Conservation (phyloP, 805 yeast genomes). For the Candida jianshihensis region DNA sequence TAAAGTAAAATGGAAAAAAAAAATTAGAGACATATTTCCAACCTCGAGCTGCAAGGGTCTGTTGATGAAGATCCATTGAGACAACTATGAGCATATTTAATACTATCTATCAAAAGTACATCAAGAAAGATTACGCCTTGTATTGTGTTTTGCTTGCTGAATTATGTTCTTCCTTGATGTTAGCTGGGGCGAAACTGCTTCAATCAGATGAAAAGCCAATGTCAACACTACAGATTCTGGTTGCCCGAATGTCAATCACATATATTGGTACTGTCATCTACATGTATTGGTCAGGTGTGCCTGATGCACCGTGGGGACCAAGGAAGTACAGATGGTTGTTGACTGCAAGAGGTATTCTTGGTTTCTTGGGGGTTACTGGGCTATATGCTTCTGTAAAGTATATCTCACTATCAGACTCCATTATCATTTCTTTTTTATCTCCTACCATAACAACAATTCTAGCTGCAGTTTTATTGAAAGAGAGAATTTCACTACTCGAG, state of each 20-base stretch:
- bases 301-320: conserved; percentile 65
- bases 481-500: conserved; percentile 54
- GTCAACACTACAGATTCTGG: conserved; percentile 66
- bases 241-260: conserved; percentile 68
- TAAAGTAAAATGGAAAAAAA: too few species aligned
- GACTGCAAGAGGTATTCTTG: conserved; percentile 56
- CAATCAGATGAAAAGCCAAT: conserved; percentile 56
- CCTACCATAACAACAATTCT: conserved; percentile 67
- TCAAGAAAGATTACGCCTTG: conserved; percentile 1
- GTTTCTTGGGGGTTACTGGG: conserved; percentile 71
- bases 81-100: too few species aligned
- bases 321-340: conserved; percentile 42
- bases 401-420: conserved; percentile 67
- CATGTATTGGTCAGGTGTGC: conserved; percentile 44
- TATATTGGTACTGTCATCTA: conserved; percentile 46
- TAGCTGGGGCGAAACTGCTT: conserved; percentile 59
- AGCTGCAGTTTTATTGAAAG: conserved; percentile 58
- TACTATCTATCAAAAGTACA: background rate
- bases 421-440: conserved; percentile 61
- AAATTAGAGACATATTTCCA: too few species aligned
- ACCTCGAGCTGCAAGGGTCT: too few species aligned
- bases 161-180: conserved; percentile 65
- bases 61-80: too few species aligned
- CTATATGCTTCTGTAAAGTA: conserved; percentile 64
- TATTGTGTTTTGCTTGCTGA: conserved; percentile 42